A percentile compares a stretch with the other conserved stretches of the same genome.
These are phyloP conservation scores for Fusarium nematophilum DNA, from an alignment of 2,329 filamentous ascomycete genomes.

Conservation along the genomic window DNA sequence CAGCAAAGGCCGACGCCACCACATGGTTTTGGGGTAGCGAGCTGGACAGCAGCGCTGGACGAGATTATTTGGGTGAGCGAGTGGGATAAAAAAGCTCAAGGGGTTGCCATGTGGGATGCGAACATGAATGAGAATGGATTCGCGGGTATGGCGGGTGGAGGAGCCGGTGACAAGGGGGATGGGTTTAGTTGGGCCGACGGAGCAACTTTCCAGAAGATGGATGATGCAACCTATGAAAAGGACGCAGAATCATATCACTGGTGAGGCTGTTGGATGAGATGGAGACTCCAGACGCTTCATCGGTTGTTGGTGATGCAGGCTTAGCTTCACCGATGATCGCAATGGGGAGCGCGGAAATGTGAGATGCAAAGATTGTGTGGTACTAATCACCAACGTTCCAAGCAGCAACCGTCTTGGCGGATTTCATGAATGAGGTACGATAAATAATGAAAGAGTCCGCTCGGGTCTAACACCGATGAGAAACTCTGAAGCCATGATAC, in stretches of 20 bases:
- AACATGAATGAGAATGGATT: conserved; percentile 13
- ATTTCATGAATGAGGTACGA: not conserved
- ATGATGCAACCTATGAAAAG: conserved; percentile 21
- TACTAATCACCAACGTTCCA: conserved; percentile 1
- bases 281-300: conserved; percentile 7
- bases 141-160: conserved; percentile 26
- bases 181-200: conserved; percentile 17
- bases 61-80: conserved; percentile 16
- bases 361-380: conserved; percentile 39
- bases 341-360: conserved; percentile 28
- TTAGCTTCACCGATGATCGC: conserved; percentile 23
- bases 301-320: conserved; percentile 1
- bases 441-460: not conserved
- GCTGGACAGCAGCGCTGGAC: conserved; percentile 2
- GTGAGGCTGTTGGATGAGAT: not conserved
- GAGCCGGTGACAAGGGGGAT: conserved; percentile 36
- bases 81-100: too few relatives aligned
- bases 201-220: conserved; percentile 28
- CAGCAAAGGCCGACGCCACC: conserved; percentile 41
- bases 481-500: not conserved
- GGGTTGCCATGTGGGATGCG: conserved; percentile 32
- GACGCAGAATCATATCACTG: conserved; percentile 12
- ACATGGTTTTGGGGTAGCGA: conserved; percentile 20
- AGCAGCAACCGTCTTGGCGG: conserved; percentile 17
- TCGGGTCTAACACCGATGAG: too few relatives aligned